Conservation (phyloP, 148 eudicot genomes). For the Arctostaphylos glauca region DNA sequence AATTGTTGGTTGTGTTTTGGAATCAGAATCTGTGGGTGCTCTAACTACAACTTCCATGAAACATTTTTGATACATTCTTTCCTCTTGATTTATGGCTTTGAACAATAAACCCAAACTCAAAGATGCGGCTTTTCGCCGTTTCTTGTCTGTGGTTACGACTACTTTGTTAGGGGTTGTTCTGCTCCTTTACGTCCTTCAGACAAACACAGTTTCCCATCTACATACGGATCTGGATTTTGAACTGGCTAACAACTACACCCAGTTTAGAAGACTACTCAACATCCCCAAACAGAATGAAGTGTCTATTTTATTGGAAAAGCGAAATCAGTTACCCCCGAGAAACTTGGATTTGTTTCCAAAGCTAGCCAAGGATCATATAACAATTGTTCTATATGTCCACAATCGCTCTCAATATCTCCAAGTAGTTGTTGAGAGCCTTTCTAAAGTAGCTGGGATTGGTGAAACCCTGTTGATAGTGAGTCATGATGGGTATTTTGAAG, state of each 20-base stretch:
- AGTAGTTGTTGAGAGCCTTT: constrained; percentile 74
- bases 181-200: constrained; percentile 38
- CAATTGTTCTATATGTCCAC: constrained; percentile 88
- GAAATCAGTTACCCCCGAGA: constrained; percentile 63
- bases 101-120: constrained; percentile 46
- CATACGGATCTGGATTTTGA: constrained; percentile 19
- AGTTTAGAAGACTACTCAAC: constrained; percentile 15
- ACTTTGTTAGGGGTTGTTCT: constrained; percentile 42
- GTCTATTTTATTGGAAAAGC: constrained; percentile 48
- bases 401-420: constrained; percentile 84
- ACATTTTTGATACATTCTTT: constrained; percentile 15
- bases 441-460: constrained; percentile 68
- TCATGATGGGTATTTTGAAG: constrained; percentile 88
- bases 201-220: constrained; percentile 29
- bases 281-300: constrained; percentile 59
- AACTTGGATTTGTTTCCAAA: constrained; percentile 70
- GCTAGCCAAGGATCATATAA: constrained; percentile 59
- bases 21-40: constrained; percentile 4
- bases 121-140: constrained; percentile 44
- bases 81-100: constrained; percentile 36
- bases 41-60: not conserved
- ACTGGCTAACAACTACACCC: constrained; percentile 6
- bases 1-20: not conserved
- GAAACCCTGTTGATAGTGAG: constrained; percentile 86
- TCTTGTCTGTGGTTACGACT: constrained; percentile 33